A percentile compares a stretch with the other conserved stretches of the same genome.
These are phyloP conservation scores for Coelastrella sp. DNA, from an alignment of 139 green algal species.

Conservation along the genomic window DNA sequence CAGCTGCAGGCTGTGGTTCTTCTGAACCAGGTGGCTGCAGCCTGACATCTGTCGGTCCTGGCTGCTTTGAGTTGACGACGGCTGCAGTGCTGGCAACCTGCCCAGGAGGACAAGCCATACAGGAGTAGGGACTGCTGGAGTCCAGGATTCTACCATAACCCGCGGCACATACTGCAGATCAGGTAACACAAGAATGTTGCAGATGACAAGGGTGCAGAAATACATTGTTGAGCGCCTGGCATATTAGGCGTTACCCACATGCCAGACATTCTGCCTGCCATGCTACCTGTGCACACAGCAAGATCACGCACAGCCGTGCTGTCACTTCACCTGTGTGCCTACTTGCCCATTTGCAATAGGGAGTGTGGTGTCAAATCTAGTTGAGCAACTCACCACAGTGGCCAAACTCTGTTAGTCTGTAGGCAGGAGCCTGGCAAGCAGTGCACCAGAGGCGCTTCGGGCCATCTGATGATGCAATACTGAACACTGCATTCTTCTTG, in stretches of 20 bases:
- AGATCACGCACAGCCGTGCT: neutral
- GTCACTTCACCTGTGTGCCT: neutral
- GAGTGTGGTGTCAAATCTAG: neutral
- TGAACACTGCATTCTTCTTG: neutral
- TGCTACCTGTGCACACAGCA: neutral
- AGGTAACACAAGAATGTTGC: neutral
- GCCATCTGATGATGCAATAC: neutral
- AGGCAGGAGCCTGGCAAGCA: conserved; percentile 30
- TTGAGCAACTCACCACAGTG: conserved; percentile 17
- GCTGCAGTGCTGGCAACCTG: neutral
- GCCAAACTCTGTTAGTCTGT: conserved; percentile 14
- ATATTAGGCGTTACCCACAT: neutral
- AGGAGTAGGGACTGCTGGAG: conserved; percentile 30
- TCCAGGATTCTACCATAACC: conserved; percentile 23
- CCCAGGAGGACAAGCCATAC: conserved; percentile 3
- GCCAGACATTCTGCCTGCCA: neutral
- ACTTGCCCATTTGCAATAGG: neutral
- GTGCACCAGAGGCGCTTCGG: conserved; percentile 17
- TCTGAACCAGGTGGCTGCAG: neutral
- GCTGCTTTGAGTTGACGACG: neutral
- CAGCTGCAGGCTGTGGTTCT: neutral
- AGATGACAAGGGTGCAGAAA: neutral
- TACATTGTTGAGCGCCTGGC: neutral
- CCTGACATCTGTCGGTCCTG: neutral
- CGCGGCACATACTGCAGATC: conserved; percentile 10